These are phyloP conservation scores for Scedosporium minutisporum DNA, from an alignment of 2,329 filamentous ascomycete genomes.

Conservation along the genomic window DNA sequence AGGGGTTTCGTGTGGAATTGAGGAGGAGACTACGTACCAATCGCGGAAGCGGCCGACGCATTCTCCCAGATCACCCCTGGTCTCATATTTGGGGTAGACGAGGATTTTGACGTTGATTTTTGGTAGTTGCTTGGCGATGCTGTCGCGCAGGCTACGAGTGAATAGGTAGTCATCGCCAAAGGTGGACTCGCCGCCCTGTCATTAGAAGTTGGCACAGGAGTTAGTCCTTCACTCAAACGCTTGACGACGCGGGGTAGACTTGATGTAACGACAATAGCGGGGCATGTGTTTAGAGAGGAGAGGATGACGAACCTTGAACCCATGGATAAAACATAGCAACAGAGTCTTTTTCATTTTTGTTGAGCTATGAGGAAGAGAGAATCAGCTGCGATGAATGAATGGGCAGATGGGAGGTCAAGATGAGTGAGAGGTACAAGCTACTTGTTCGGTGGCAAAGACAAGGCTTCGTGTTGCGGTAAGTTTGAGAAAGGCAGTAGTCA, in stretches of 20 bases:
- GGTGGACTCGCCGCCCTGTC: conserved; percentile 64
- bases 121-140: conserved; percentile 57
- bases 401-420: background rate
- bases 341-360: conserved; percentile 63
- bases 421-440: background rate
- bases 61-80: conserved; percentile 63
- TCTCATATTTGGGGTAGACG: conserved; percentile 75
- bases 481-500: background rate
- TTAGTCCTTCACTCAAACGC: background rate
- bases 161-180: conserved; percentile 59
- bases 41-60: conserved; percentile 66
- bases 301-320: conserved; percentile 60
- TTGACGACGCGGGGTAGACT: background rate
- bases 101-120: conserved; percentile 57
- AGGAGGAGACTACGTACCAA: conserved; percentile 44
- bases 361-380: background rate
- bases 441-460: background rate
- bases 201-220: background rate
- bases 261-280: background rate
- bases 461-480: background rate
- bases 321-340: conserved; percentile 75
- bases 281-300: background rate
- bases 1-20: background rate
- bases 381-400: background rate
- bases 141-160: conserved; percentile 58